Conservation (phyloP, 495 filamentous ascomycete species). For the Trichoderma asperelloides region DNA sequence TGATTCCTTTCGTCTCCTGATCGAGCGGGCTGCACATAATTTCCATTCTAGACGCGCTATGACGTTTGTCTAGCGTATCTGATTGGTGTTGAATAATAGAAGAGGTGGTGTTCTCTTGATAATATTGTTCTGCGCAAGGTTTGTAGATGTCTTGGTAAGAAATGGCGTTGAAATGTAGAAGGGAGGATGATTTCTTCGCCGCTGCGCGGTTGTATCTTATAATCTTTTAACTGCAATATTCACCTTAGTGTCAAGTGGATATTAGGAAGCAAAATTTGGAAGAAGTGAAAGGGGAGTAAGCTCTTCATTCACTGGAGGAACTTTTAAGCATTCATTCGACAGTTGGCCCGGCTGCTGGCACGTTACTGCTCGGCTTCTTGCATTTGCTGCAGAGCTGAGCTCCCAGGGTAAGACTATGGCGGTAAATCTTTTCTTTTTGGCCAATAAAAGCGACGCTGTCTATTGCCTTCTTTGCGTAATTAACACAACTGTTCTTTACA, state of each 20-base stretch:
- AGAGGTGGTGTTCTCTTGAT: not conserved
- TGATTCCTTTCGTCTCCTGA: not conserved
- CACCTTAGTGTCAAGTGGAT: no score
- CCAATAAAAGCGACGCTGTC: not conserved
- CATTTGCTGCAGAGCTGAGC: not conserved
- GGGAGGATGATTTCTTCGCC: not conserved
- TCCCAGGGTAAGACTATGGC: not conserved
- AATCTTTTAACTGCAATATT: no score
- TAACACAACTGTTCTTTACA: no score
- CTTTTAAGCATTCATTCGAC: not conserved
- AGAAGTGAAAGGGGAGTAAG: no score
- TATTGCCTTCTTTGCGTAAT: not conserved
- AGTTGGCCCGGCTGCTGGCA: not conserved
- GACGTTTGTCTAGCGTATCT: not conserved
- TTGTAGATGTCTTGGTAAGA: not conserved
- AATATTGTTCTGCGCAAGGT: not conserved
- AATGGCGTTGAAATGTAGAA: not conserved
- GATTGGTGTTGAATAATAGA: not conserved
- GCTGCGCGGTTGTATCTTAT: no score
- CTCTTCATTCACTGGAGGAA: no score
- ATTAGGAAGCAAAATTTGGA: no score
- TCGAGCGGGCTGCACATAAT: not conserved
- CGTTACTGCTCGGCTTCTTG: not conserved
- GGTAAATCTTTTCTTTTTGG: not conserved
- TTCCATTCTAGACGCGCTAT: not conserved